Evolutionary conservation across 352 stramenopile genomes (phyloP).

Genomic region (Phytophthora cactorum): DNA sequence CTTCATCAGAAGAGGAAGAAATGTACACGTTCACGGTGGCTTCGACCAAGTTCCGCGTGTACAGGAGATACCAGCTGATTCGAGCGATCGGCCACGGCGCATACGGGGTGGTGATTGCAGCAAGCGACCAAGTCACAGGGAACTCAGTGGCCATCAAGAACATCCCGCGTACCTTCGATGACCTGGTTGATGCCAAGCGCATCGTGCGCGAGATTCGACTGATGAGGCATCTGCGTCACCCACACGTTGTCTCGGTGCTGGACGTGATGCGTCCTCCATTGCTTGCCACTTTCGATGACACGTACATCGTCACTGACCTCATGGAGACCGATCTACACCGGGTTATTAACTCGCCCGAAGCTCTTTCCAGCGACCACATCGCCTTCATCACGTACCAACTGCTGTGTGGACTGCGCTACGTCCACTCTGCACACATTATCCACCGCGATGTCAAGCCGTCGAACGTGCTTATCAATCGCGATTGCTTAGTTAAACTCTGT

Average conservation of each 20-base stretch:
- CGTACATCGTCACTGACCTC: constrained; percentile 86
- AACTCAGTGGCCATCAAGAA: constrained; percentile 90
- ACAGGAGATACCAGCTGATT: constrained; percentile 86
- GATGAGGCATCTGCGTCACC: constrained; percentile 79
- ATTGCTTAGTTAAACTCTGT: constrained; percentile 91
- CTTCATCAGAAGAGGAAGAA: constrained; percentile 42
- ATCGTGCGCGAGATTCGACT: constrained; percentile 87
- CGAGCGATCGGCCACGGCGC: constrained; percentile 80
- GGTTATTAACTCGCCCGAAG: constrained; percentile 81
- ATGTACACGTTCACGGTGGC: constrained; percentile 89
- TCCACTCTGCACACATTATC: constrained; percentile 88
- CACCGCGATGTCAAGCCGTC: constrained; percentile 96
- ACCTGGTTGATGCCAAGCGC: constrained; percentile 84
- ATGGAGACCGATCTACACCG: constrained; percentile 86
- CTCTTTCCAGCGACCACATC: constrained; percentile 76
- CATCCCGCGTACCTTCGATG: constrained; percentile 85
- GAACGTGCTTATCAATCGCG: constrained; percentile 95
- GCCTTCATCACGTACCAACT: constrained; percentile 88
- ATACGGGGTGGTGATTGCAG: constrained; percentile 83
- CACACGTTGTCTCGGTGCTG: constrained; percentile 74
- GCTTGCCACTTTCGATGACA: constrained; percentile 79
- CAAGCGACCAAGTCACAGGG: constrained; percentile 79
- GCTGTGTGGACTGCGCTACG: constrained; percentile 79
- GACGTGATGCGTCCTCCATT: constrained; percentile 82
- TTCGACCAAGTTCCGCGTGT: constrained; percentile 86